Conservation (phyloP, 306 rosid genomes). For the Urtica urens region DNA sequence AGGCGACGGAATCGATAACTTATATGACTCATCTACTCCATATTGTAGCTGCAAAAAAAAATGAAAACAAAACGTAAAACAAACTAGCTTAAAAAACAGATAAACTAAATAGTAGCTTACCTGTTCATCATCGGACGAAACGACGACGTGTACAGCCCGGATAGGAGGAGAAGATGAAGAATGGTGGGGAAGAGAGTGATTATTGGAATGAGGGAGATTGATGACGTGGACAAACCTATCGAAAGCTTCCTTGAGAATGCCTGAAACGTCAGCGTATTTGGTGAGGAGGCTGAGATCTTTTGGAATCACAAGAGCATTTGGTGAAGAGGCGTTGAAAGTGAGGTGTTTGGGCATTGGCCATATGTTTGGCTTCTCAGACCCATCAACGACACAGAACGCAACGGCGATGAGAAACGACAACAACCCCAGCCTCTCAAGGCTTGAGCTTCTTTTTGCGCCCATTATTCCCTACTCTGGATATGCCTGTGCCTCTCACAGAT, state of each 20-base stretch:
- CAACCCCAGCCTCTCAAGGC: no score
- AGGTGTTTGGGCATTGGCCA: slow-evolving; percentile 29
- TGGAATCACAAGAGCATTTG: neutral
- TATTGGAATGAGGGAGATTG: slow-evolving; percentile 7
- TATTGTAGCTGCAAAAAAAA: slow-evolving; percentile 17
- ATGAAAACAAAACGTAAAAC: neutral
- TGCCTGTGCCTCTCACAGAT: no score
- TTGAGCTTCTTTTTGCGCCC: no score
- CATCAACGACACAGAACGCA: neutral
- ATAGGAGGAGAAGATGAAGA: slow-evolving; percentile 11
- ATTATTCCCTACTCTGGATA: no score
- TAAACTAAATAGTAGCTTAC: slow-evolving; percentile 7
- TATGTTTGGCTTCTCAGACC: slow-evolving; percentile 4
- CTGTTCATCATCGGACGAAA: slow-evolving; percentile 24
- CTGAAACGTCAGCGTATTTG: slow-evolving; percentile 21
- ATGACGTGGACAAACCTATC: slow-evolving; percentile 15
- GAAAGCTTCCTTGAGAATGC: slow-evolving; percentile 26
- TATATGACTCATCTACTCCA: slow-evolving; percentile 32
- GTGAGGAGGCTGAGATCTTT: slow-evolving; percentile 21
- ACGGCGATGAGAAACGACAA: no score
- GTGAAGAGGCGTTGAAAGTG: slow-evolving; percentile 3
- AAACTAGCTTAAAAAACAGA: neutral
- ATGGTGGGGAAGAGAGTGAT: slow-evolving; percentile 3
- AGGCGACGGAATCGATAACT: slow-evolving; percentile 21
- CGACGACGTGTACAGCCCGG: slow-evolving; percentile 26